Evolutionary conservation across 1,139 yeast genomes (phyloP).

Genomic region (Saccharomyces hybrid): DNA sequence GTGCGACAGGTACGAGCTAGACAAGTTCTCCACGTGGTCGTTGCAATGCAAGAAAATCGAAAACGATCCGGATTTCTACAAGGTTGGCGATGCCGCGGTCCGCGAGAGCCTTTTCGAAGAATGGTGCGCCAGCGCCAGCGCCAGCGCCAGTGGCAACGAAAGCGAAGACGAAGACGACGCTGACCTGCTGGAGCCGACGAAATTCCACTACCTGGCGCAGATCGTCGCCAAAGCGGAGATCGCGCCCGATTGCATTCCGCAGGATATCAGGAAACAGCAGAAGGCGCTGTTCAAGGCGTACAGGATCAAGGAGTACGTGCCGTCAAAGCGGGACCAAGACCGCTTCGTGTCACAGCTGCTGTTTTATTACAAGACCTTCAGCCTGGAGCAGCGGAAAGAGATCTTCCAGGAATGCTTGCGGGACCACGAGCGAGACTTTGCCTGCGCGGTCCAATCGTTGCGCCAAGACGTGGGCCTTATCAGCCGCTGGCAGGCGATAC

Average conservation of each 20-base stretch:
- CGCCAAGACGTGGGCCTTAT: background rate
- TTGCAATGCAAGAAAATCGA: slow-evolving; percentile 18
- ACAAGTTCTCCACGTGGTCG: slow-evolving; percentile 27
- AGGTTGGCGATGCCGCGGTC: slow-evolving; percentile 15
- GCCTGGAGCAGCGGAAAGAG: slow-evolving; percentile 12
- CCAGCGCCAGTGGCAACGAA: slow-evolving; percentile 3
- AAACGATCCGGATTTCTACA: slow-evolving; percentile 20
- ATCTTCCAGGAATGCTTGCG: slow-evolving; percentile 11
- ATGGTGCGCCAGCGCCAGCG: slow-evolving; percentile 20
- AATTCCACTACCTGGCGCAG: slow-evolving; percentile 29
- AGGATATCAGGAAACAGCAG: slow-evolving; percentile 23
- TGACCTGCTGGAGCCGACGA: slow-evolving; percentile 23
- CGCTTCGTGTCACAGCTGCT: slow-evolving; percentile 21
- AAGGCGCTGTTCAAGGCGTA: slow-evolving; percentile 21
- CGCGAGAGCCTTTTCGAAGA: slow-evolving; percentile 24
- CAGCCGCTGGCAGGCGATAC: background rate
- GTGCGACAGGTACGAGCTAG: slow-evolving; percentile 17
- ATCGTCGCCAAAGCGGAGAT: slow-evolving; percentile 24
- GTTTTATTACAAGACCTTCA: slow-evolving; percentile 25
- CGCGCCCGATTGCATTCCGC: slow-evolving; percentile 18
- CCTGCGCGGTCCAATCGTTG: background rate
- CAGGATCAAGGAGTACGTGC: slow-evolving; percentile 18
- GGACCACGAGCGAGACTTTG: background rate
- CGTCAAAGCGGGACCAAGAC: slow-evolving; percentile 20
- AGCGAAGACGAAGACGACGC: slow-evolving; percentile 11